These are phyloP conservation scores for Camellia sinensis DNA, from an alignment of 148 eudicot species.

Conservation along the genomic window DNA sequence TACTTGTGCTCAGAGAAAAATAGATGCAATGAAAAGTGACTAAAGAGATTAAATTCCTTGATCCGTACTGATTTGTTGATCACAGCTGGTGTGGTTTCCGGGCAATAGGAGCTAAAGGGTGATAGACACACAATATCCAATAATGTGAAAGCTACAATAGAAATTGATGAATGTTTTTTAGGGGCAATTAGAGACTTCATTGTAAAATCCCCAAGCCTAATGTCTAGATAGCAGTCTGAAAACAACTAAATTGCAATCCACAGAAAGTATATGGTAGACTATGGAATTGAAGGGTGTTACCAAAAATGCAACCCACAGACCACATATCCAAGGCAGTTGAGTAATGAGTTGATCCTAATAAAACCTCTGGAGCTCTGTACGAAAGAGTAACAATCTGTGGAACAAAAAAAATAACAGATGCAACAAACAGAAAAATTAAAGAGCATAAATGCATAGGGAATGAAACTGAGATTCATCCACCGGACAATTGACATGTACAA, in stretches of 20 bases:
- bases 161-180: too few relatives aligned
- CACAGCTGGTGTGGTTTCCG: neutral
- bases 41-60: neutral
- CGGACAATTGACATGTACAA: too few relatives aligned
- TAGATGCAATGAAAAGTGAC: neutral
- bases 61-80: neutral
- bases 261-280: neutral
- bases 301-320: conserved; percentile 97
- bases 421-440: too few relatives aligned
- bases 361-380: conserved; percentile 95
- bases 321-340: conserved; percentile 93
- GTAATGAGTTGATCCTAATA: conserved; percentile 77
- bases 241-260: neutral
- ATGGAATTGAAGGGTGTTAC: conserved; percentile 29
- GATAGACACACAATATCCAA: neutral
- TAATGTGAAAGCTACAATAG: neutral
- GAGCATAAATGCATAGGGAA: too few relatives aligned
- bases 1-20: neutral
- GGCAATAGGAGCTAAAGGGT: neutral
- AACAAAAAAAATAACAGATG: too few relatives aligned
- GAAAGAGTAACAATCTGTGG: conserved; percentile 86
- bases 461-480: too few relatives aligned
- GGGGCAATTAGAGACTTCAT: neutral
- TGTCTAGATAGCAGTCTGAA: neutral
- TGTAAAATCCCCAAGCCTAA: neutral